Evolutionary conservation across 2,329 filamentous ascomycete genomes (phyloP), one percentile per base, ranked within the genome.

Genomic region (Scedosporium dehoogii): DNA sequence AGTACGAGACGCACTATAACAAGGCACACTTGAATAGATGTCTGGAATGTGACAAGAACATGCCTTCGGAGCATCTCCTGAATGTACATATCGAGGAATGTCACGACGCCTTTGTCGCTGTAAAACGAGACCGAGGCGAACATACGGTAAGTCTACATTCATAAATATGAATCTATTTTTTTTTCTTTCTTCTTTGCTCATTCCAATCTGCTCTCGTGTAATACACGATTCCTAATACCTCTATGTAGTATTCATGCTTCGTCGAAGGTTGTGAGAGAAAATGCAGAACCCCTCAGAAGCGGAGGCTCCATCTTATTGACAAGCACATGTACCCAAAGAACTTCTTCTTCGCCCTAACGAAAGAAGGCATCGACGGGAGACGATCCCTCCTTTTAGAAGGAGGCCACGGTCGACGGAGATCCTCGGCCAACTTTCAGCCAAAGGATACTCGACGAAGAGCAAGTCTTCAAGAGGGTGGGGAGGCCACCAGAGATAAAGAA

Each of bases 301-400:
- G 94, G 55, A 83, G 90, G 41, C 85, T 91, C 72, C 93, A 99
- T 78, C 80, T 96, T 67, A 91, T 96, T 67, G 92, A 96, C 78
- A 97, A 96, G 76, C 94, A 99, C 74, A 83, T 88, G 76, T 99
- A 94, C 71, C 93, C 92, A 10, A 86, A 85, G 71, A 89, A 90
- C 69, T 96, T 92, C 75, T 93, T 96, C 74, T 96, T 96, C 69
- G 85, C 86, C 59, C 84, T 97, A 60, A 88, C 96, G 2, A 90
- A 92, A 67, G 86, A 91, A 65, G 94, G 94, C n/a, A 90, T 97
- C 64, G 93, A 97, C 70, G 88, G 88, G 58, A 85, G 90, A 60
- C 86, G 81, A 53, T 96, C 91, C 18, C 85, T 99, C 75, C 78
- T 97, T 12, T 79, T 85, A 58, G 82, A 87, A n/a, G 73, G 75